These are phyloP conservation scores for Vitis hybrid DNA, from an alignment of 177 flowering plant genomes.

Conservation along the genomic window DNA sequence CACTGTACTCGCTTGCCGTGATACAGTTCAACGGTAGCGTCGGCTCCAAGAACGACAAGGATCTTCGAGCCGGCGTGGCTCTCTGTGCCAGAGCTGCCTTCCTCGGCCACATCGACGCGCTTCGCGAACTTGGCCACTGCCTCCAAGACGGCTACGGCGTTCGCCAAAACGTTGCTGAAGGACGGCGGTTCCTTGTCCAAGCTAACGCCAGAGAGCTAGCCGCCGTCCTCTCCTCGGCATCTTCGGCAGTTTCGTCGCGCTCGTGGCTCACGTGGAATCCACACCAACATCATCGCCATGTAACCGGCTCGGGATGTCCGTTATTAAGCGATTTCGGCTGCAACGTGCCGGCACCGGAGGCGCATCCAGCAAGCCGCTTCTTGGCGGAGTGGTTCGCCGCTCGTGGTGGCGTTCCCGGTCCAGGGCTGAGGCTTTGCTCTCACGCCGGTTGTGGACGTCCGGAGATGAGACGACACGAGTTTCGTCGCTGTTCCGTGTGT, in stretches of 20 bases:
- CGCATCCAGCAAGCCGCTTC: conserved; percentile 74
- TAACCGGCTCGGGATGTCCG: conserved; percentile 51
- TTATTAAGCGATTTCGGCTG: conserved; percentile 85
- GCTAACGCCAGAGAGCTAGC: conserved; percentile 94
- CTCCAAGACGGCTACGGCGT: conserved; percentile 98
- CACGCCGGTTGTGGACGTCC: conserved; percentile 81
- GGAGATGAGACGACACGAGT: conserved; percentile 81
- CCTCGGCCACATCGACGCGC: conserved; percentile 91
- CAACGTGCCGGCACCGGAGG: conserved; percentile 66
- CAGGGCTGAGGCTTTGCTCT: conserved; percentile 69
- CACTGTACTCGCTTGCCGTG: conserved; percentile 88
- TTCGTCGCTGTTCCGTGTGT: conserved; percentile 86
- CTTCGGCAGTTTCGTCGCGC: conserved; percentile 18
- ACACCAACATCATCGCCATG: conserved; percentile 27
- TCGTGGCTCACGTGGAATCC: conserved; percentile 46
- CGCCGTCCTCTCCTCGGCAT: conserved; percentile 40
- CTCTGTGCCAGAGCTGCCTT: conserved; percentile 94
- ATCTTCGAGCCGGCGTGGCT: conserved; percentile 93
- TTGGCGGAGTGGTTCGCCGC: conserved; percentile 67
- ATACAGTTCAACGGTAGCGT: conserved; percentile 99
- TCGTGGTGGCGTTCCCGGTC: conserved; percentile 22
- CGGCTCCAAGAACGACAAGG: conserved; percentile 88
- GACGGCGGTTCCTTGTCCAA: conserved; percentile 86
- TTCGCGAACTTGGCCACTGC: conserved; percentile 96
- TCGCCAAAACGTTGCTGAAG: conserved; percentile 75